Evolutionary conservation across 1,284 basidiomycete species (phyloP).

Genomic region (Sanghuangporus weigelae): DNA sequence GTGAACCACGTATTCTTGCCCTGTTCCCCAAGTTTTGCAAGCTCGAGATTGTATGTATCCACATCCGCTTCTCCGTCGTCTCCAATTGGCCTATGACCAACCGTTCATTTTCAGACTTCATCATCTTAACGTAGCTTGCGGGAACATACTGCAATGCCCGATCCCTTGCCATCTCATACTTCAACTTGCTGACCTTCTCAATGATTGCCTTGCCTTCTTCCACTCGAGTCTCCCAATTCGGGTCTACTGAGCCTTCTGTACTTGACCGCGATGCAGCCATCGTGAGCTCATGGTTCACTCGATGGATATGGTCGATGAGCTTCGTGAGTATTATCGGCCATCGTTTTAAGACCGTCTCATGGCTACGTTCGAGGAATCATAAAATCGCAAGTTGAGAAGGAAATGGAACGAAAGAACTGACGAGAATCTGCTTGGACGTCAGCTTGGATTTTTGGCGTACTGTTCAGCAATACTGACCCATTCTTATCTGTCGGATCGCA

Average conservation of each 20-base stretch:
- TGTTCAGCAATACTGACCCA: constrained; percentile 35
- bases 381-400: background rate
- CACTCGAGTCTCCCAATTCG: constrained; percentile 37
- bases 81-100: constrained; percentile 51
- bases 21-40: constrained; percentile 44
- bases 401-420: constrained; percentile 29
- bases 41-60: constrained; percentile 69
- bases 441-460: background rate
- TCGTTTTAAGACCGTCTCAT: constrained; percentile 53
- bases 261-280: constrained; percentile 21
- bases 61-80: constrained; percentile 69
- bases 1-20: constrained; percentile 82
- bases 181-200: constrained; percentile 72
- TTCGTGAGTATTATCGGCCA: constrained; percentile 91
- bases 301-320: constrained; percentile 69
- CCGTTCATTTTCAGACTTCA: background rate
- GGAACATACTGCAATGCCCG: constrained; percentile 60
- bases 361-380: constrained; percentile 44
- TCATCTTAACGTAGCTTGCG: background rate
- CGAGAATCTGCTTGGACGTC: constrained; percentile 44
- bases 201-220: constrained; percentile 80
- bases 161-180: constrained; percentile 88
- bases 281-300: constrained; percentile 47
- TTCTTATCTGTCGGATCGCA: constrained; percentile 63
- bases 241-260: constrained; percentile 2